Evolutionary conservation across 768 basidiomycete genomes (phyloP).

Genomic region (Amanita thiersii): DNA sequence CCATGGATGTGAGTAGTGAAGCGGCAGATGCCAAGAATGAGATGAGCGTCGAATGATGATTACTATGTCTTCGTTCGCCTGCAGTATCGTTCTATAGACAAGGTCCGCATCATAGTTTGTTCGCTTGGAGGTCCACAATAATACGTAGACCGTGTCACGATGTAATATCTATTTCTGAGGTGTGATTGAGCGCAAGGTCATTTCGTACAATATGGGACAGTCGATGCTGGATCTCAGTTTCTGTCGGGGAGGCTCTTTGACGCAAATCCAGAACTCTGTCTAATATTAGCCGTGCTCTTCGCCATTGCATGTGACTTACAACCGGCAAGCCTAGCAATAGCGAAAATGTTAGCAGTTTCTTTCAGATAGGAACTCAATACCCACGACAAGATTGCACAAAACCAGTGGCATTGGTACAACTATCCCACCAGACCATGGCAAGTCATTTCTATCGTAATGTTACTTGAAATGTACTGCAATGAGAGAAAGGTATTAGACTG

Average conservation of each 20-base stretch:
- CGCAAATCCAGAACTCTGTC: constrained; percentile 15
- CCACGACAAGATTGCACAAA: constrained; percentile 15
- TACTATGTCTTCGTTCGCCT: not conserved
- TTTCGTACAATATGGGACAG: constrained; percentile 17
- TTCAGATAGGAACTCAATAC: constrained; percentile 2
- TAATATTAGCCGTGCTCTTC: not conserved
- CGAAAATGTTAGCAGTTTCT: not conserved
- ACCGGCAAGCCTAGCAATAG: constrained; percentile 16
- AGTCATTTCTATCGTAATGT: not conserved
- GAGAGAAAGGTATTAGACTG: not conserved
- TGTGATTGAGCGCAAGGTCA: constrained; percentile 6
- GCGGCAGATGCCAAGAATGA: constrained; percentile 15
- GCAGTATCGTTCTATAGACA: not conserved
- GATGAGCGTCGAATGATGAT: constrained; percentile 21
- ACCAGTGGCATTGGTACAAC: constrained; percentile 14
- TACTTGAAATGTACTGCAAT: too few species aligned
- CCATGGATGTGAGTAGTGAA: constrained; percentile 12
- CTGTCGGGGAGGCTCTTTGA: constrained; percentile 13
- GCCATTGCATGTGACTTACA: constrained; percentile 12
- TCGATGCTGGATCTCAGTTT: constrained; percentile 9
- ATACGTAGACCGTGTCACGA: too few species aligned
- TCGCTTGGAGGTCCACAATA: not conserved
- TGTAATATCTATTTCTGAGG: too few species aligned
- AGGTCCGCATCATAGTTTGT: not conserved
- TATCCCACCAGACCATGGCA: constrained; percentile 11